These are phyloP conservation scores for Termitomyces sp. DNA, from an alignment of 768 basidiomycete species.

Conservation along the genomic window DNA sequence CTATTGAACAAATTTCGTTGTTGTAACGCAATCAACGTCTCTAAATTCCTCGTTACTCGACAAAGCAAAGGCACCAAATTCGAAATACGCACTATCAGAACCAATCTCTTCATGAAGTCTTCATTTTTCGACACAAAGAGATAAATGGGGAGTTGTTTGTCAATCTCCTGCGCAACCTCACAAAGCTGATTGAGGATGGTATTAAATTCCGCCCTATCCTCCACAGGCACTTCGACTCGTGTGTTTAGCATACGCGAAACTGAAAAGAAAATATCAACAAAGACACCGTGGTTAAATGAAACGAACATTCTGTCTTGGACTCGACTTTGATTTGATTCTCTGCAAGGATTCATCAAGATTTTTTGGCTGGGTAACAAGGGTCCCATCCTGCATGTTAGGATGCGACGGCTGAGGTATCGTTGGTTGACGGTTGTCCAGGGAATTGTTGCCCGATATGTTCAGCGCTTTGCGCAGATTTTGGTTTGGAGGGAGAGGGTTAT, in stretches of 20 bases:
- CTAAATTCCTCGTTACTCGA: conserved; percentile 4
- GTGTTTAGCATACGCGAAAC: conserved; percentile 25
- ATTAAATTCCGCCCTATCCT: conserved; percentile 50
- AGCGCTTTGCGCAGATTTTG: conserved; percentile 2
- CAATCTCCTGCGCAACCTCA: conserved; percentile 41
- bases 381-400: conserved; percentile 4
- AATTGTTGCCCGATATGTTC: conserved; percentile 15
- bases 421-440: conserved; percentile 15
- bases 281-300: neutral
- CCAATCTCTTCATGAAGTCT: conserved; percentile 40
- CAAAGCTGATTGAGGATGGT: conserved; percentile 41
- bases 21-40: conserved; percentile 39
- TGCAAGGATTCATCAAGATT: neutral
- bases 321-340: conserved; percentile 9
- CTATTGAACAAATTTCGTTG: conserved; percentile 35
- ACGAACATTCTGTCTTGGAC: conserved; percentile 6
- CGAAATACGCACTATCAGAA: conserved; percentile 45
- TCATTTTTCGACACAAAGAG: conserved; percentile 41
- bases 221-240: conserved; percentile 38
- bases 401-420: conserved; percentile 16
- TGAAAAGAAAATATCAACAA: conserved; percentile 10
- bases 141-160: conserved; percentile 43
- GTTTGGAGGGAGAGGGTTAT: too few species aligned
- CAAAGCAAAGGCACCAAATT: neutral
- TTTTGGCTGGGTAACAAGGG: neutral